Evolutionary conservation across 177 flowering plant species (phyloP).

Genomic region (Vitis hybrid): DNA sequence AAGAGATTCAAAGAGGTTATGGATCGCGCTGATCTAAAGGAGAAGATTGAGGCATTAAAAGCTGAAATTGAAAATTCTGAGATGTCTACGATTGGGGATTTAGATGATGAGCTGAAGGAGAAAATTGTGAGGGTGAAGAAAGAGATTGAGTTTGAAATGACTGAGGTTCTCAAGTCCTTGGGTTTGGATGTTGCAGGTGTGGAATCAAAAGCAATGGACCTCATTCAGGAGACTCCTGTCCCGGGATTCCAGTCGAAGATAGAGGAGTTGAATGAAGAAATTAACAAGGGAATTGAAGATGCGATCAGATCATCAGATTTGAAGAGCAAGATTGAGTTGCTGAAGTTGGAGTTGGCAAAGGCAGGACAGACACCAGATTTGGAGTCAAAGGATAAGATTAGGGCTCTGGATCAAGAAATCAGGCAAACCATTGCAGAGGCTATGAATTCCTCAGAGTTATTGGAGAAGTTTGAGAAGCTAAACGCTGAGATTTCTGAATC

Average conservation of each 20-base stretch:
- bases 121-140: slow-evolving; percentile 41
- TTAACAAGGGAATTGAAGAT: slow-evolving; percentile 40
- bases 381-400: slow-evolving; percentile 50
- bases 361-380: slow-evolving; percentile 51
- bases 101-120: slow-evolving; percentile 48
- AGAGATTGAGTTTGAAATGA: slow-evolving; percentile 52
- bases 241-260: slow-evolving; percentile 30
- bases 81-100: slow-evolving; percentile 30
- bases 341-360: slow-evolving; percentile 54
- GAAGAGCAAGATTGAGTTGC: slow-evolving; percentile 53
- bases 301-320: slow-evolving; percentile 50
- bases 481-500: slow-evolving; percentile 39
- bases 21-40: slow-evolving; percentile 44
- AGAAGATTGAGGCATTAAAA: slow-evolving; percentile 46
- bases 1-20: slow-evolving; percentile 46
- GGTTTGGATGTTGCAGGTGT: slow-evolving; percentile 43
- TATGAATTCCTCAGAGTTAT: slow-evolving; percentile 36
- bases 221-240: slow-evolving; percentile 17
- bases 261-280: slow-evolving; percentile 47
- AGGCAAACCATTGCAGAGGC: slow-evolving; percentile 53
- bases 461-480: slow-evolving; percentile 51
- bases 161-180: slow-evolving; percentile 38
- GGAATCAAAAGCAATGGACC: slow-evolving; percentile 23
- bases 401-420: slow-evolving; percentile 50
- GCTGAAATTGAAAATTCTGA: slow-evolving; percentile 44